Percentiles rank a stretch among this genome's conserved stretches.
Conservation (phyloP, 192 early-diverging fungal genomes). For the Rhizophagus prolifer region DNA sequence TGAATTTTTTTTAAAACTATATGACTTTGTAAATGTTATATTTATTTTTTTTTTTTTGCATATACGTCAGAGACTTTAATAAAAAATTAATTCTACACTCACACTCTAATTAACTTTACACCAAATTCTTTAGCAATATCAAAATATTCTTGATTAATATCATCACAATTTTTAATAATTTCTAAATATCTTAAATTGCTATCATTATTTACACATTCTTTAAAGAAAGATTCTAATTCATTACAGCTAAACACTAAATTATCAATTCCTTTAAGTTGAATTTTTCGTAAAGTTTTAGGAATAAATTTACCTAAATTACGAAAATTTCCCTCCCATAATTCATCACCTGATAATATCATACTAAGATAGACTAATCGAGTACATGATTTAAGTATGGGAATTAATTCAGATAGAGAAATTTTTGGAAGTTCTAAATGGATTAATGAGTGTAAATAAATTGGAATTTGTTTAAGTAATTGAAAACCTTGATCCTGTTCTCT, state of each 20-base stretch:
- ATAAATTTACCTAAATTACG: not conserved
- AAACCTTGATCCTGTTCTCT: not conserved
- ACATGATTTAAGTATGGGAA: not conserved
- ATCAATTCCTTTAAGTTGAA: not conserved
- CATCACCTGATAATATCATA: not conserved
- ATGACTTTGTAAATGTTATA: too few relatives aligned
- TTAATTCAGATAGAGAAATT: not conserved
- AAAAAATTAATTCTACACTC: too few relatives aligned
- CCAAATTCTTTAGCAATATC: too few relatives aligned
- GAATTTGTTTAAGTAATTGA: not conserved
- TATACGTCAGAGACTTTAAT: too few relatives aligned
- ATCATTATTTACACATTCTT: not conserved
- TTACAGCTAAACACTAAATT: not conserved
- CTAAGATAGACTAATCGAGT: not conserved
- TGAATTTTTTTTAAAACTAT: too few relatives aligned
- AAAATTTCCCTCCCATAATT: not conserved
- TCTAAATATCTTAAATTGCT: not conserved
- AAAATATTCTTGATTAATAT: too few relatives aligned
- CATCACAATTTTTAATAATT: not conserved
- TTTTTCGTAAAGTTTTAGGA: not conserved
- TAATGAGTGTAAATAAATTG: not conserved
- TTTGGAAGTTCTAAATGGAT: not conserved
- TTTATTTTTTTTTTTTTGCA: too few relatives aligned
- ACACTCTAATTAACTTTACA: too few relatives aligned
- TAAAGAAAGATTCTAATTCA: not conserved